Base-by-base conservation (phyloP, 768 basidiomycete species). In the Collybiopsis confluens region DNA sequence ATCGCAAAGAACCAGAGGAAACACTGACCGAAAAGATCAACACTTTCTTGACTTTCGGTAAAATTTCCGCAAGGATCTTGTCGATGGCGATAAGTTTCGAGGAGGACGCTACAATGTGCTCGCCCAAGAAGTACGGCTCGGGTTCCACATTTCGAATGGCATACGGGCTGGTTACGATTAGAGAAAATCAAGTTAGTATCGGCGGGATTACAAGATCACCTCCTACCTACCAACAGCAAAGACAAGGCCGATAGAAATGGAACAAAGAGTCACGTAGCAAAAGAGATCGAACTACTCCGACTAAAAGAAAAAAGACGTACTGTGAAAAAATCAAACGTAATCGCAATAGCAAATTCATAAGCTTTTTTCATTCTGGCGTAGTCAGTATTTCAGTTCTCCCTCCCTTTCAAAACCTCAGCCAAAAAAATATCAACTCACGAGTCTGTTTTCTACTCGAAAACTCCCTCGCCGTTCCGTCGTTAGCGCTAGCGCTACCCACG, bases 261-360 rank as follows among this genome's bases (percentile, higher is more conserved):
- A 36, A 8, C 35, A 8, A 16, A 16, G 16, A 4, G 23, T 21
- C 50, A 30, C 24, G 10, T 7, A 33, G 8, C 6, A 15, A 23
- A 27, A 18, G 35, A 3, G n/a, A 50, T n/a, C n/a, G n/a, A n/a
- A n/a, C n/a, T n/a, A n/a, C n/a, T n/a, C n/a, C n/a, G n/a, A n/a
- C n/a, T 27, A 5, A 13, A 15, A 47, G 18, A 33, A 49, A 16
- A 36, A 18, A 46, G 2, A 62, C 80, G 28, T 58, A 82, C 79
- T 88, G 86, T 60, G 86, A 84, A 65, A 86, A 88, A 45, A 86
- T 77, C 70, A 80, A 79, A 42, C 86, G 75, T 10, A 89, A 70
- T 65, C 88, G 86, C 73, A 88, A 78, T 44, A 89, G 64, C n/a
- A 88, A 70, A 64, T 85, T 86, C 78, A 82, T 82, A 41, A 84